Conservation (phyloP, 1,284 basidiomycete genomes). For the Polyporus tsugae region DNA sequence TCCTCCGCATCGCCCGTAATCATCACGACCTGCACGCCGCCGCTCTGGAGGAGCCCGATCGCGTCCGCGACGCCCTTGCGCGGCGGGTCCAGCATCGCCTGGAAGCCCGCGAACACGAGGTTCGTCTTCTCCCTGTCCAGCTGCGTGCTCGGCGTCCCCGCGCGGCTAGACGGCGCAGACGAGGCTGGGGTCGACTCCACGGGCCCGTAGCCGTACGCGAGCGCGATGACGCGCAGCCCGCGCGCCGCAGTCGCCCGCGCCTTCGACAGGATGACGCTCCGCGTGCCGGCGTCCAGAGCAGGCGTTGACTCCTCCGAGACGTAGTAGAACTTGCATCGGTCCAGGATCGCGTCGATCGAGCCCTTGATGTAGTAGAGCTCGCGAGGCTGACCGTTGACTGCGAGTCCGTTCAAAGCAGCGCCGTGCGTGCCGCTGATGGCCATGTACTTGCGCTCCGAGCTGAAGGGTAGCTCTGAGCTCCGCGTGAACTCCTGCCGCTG, state of each 20-base stretch:
- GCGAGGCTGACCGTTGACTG: constrained; percentile 44
- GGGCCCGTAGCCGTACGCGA: constrained; percentile 85
- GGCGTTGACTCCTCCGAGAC: constrained; percentile 87
- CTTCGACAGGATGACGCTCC: constrained; percentile 71
- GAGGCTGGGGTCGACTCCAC: constrained; percentile 48
- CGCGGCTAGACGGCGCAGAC: constrained; percentile 39
- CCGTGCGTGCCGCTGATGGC: constrained; percentile 79
- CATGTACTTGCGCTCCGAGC: constrained; percentile 94
- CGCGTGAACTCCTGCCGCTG: constrained; percentile 80
- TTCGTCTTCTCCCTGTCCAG: constrained; percentile 57
- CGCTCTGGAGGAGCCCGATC: constrained; percentile 80
- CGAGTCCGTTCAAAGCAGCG: constrained; percentile 46
- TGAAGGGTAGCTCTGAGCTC: constrained; percentile 86
- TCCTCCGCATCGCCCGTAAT: constrained; percentile 96
- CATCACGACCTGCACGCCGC: constrained; percentile 96
- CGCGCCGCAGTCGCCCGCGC: constrained; percentile 77
- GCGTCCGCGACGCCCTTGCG: constrained; percentile 93
- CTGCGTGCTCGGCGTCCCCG: constrained; percentile 40
- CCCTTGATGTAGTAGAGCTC: constrained; percentile 95
- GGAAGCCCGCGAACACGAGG: constrained; percentile 91
- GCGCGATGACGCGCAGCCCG: constrained; percentile 89
- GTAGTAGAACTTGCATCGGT: constrained; percentile 88
- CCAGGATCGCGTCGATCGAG: constrained; percentile 88
- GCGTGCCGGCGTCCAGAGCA: constrained; percentile 73
- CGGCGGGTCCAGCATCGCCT: constrained; percentile 96